A percentile compares a stretch with the other conserved stretches of the same genome.
phyloP scores from a whole-genome alignment of 768 basidiomycete genomes.

The Lentinula raphanica region DNA sequence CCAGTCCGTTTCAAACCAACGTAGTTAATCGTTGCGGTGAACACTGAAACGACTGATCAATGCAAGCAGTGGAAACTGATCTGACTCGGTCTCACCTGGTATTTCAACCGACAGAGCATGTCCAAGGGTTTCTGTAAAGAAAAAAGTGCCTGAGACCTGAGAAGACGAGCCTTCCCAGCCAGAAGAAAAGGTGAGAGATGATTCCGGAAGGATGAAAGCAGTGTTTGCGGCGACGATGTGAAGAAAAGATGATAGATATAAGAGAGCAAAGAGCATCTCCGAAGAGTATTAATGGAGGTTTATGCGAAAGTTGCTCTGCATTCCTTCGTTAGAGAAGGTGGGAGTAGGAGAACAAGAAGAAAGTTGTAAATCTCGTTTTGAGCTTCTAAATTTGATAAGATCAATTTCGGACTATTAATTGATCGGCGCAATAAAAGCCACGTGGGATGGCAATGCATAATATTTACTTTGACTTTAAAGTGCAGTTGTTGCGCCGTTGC shows the following conservation, averaged over 20 bases:
- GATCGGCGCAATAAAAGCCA: conserved; percentile 5
- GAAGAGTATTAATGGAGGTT: neutral
- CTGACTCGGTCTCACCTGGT: conserved; percentile 19
- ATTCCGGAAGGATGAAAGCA: conserved; percentile 7
- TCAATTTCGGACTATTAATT: neutral
- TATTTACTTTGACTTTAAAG: neutral
- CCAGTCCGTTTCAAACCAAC: conserved; percentile 20
- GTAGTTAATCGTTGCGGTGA: conserved; percentile 20
- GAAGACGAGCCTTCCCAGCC: conserved; percentile 14
- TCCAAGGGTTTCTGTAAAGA: conserved; percentile 12
- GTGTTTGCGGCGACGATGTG: conserved; percentile 6
- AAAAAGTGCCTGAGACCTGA: conserved; percentile 9
- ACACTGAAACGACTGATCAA: conserved; percentile 10
- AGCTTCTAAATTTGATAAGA: neutral
- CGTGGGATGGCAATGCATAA: neutral
- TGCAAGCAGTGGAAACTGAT: neutral
- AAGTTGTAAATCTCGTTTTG: neutral
- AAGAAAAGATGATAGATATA: neutral
- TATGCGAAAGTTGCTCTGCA: conserved; percentile 1
- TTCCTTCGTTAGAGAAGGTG: conserved; percentile 12
- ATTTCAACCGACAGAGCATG: conserved; percentile 16
- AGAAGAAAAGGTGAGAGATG: conserved; percentile 15
- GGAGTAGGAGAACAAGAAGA: conserved; percentile 3
- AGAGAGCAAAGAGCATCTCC: conserved; percentile 1
- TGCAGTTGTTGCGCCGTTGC: neutral